Conservation (phyloP, 2,329 filamentous ascomycete genomes). For the Lasiodiplodia sp. region DNA sequence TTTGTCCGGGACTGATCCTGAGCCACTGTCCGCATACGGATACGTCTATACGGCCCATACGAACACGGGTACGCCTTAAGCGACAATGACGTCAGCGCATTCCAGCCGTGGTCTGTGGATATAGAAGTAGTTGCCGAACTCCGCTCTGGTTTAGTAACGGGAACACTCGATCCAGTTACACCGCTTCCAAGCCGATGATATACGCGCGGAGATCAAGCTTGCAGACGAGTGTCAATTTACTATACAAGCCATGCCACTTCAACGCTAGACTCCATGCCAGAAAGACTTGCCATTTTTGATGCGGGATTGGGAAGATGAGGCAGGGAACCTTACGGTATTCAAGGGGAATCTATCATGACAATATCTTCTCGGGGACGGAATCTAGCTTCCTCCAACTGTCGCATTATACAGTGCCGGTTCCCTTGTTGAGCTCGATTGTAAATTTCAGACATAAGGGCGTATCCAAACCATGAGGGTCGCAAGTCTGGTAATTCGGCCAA, state of each 20-base stretch:
- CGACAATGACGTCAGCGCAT: conserved; percentile 1
- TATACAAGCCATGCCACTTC: too few relatives aligned
- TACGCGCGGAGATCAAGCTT: background rate
- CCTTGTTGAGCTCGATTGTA: background rate
- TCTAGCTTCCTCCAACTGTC: background rate
- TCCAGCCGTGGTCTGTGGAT: background rate
- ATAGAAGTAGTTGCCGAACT: background rate
- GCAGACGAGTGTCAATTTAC: too few relatives aligned
- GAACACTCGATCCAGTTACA: background rate
- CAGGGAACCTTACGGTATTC: too few relatives aligned
- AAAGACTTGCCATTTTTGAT: too few relatives aligned
- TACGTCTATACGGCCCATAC: conserved; percentile 1
- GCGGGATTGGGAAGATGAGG: too few relatives aligned
- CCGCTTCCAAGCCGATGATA: background rate
- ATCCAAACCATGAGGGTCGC: background rate
- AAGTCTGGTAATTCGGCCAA: background rate
- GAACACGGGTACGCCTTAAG: background rate
- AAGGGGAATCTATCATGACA: background rate
- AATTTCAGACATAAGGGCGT: background rate
- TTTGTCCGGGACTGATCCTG: background rate
- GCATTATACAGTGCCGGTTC: background rate
- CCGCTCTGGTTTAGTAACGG: background rate
- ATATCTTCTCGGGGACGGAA: background rate
- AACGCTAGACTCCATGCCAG: too few relatives aligned
- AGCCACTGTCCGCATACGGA: background rate